phyloP scores from a whole-genome alignment of 305 asterid genomes.

The Rubia occidens region DNA sequence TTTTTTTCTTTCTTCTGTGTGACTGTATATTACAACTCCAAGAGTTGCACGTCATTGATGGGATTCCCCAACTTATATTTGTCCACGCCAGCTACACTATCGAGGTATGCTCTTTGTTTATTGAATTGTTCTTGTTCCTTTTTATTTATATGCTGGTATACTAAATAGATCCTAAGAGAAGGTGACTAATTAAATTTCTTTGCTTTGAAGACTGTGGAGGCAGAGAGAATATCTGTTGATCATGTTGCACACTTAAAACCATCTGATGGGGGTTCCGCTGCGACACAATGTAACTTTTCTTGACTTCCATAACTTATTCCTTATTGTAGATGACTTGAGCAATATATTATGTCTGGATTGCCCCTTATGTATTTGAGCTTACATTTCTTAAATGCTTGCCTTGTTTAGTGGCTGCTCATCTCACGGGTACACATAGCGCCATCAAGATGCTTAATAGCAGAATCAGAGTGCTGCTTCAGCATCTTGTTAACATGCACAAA shows the following conservation, averaged over 20 bases:
- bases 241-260: conserved; percentile 40
- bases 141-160: not conserved
- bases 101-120: conserved; percentile 47
- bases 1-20: conserved; percentile 7
- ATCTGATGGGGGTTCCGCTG: conserved; percentile 42
- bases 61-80: conserved; percentile 86
- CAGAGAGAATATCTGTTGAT: conserved; percentile 36
- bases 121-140: not conserved
- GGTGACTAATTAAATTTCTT: conserved; percentile 13
- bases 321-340: not conserved
- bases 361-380: not conserved
- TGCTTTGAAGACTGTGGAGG: conserved; percentile 77
- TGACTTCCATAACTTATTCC: not conserved
- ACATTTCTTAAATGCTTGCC: not conserved
- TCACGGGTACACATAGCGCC: conserved; percentile 91
- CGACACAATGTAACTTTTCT: conserved; percentile 30
- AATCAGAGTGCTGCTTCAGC: conserved; percentile 74
- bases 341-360: not conserved
- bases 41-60: conserved; percentile 91
- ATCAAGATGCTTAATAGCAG: conserved; percentile 92
- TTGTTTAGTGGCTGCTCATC: conserved; percentile 85
- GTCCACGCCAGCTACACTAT: conserved; percentile 83
- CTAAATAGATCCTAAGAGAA: conserved; percentile 9
- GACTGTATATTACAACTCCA: conserved; percentile 27
- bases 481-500: conserved; percentile 82